phyloP scores from a whole-genome alignment of 139 green algal species.

The Tetraselmis chui region DNA sequence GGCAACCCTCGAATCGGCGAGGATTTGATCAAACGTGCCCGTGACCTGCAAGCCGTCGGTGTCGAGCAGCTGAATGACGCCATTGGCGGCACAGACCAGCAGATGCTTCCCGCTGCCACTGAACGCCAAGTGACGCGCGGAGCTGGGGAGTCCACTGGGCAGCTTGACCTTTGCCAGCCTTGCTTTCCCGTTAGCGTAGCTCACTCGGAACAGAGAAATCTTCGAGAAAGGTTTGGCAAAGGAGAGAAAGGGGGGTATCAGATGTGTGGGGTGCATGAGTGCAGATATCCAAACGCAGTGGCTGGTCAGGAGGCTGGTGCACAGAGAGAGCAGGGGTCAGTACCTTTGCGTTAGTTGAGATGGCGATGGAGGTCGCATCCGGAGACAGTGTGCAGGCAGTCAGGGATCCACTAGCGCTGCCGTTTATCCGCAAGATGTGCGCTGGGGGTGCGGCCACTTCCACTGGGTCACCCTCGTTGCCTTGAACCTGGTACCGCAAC shows the following conservation, averaged over 20 bases:
- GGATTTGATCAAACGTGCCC: background rate
- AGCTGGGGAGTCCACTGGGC: background rate
- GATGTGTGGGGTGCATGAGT: no score
- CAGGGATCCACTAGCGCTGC: background rate
- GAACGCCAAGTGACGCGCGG: background rate
- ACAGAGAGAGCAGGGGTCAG: no score
- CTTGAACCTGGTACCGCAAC: no score
- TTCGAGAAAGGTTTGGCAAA: no score
- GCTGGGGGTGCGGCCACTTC: background rate
- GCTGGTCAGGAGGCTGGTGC: no score
- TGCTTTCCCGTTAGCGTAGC: no score
- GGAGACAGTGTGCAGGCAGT: background rate
- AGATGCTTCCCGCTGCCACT: background rate
- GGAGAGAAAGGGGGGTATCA: no score
- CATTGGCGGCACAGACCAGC: background rate
- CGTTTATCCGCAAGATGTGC: background rate
- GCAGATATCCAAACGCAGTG: no score
- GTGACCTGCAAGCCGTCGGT: background rate
- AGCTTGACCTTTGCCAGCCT: background rate
- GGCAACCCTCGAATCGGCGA: no score
- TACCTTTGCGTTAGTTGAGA: background rate
- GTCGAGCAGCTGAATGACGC: background rate
- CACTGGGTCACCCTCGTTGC: background rate
- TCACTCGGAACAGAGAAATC: no score
- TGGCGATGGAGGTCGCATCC: background rate